Base-by-base conservation (phyloP, 148 eudicot species). In the Rhododendron kiyosumense region DNA sequence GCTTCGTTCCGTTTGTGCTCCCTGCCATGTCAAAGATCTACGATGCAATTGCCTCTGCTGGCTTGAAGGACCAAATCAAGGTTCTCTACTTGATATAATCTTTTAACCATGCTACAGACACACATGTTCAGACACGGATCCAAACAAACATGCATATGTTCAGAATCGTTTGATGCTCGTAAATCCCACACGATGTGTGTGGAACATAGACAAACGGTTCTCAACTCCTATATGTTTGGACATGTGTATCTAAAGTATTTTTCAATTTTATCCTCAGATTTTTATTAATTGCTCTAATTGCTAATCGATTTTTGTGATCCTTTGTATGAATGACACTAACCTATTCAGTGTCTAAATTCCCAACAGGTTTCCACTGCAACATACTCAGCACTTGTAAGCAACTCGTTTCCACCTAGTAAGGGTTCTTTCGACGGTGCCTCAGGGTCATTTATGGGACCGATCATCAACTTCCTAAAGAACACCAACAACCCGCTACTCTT, bases 61-160 rank as follows among this genome's bases (percentile, higher is more conserved):
- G 84, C n/a, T 84, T 87, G 32, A 85, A 86, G 15, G 49, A 49
- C 59, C 83, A 87, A 63, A 86, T 93, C 85, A 93, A 88, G 87
- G 95, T 91, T 17, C 88, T 92, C 0, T 91, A 59, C n/a, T 59
- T 59, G 65, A 59, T 18, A 59, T 18, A 59, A 59, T 9, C n/a
- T 22, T 59, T 59, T 59, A 59, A 59, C 65, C 17, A 18, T 59
- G 20, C 24, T 22, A 59, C 4, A 20, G 0, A 51, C 17, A 3
- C 18, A 51, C 3, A 14, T 51, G 18, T 51, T 51, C 18, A 51
- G 2, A 51, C 17, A 14, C 0, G 4, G 57, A 51, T 14, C 57
- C 57, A 14, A 51, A 51, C 3, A 51, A 10, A 10, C 0, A 48
- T 41, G 7, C 45, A 5, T 51, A 4, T 51, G 17, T 51, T 51